Conservation (phyloP, 805 yeast genomes). For the Candida insectalens region DNA sequence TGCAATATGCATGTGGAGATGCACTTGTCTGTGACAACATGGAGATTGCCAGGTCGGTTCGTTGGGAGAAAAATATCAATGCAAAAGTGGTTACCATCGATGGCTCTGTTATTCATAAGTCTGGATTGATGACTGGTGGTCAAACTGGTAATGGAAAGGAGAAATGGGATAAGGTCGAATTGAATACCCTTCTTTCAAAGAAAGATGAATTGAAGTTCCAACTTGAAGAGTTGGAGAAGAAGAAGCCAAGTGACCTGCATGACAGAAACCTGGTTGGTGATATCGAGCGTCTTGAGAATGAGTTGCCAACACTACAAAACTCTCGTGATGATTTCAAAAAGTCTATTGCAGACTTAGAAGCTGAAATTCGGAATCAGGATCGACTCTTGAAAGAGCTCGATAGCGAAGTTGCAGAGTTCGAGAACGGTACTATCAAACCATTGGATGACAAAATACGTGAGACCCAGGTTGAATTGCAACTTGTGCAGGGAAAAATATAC, state of each 20-base stretch:
- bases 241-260: conserved; percentile 42
- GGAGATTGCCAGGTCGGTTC: conserved; percentile 56
- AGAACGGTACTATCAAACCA: conserved; percentile 13
- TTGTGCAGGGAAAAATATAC: conserved; percentile 37
- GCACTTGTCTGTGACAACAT: conserved; percentile 70
- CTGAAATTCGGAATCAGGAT: conserved; percentile 44
- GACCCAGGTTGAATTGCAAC: conserved; percentile 9
- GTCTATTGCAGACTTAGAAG: conserved; percentile 22
- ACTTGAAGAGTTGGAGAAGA: conserved; percentile 30
- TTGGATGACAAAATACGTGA: conserved; percentile 20
- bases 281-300: conserved; percentile 33
- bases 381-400: conserved; percentile 14
- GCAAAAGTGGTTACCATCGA: conserved; percentile 71
- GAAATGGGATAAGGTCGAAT: conserved; percentile 70
- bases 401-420: conserved; percentile 5
- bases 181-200: conserved; percentile 38
- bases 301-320: conserved; percentile 20
- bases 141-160: conserved; percentile 36
- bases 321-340: conserved; percentile 17
- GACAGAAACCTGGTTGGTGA: conserved; percentile 52
- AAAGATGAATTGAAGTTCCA: conserved; percentile 42
- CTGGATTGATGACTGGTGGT: conserved; percentile 94
- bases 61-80: conserved; percentile 52
- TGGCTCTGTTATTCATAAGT: conserved; percentile 75
- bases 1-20: conserved; percentile 71